Base-by-base conservation (phyloP, 257 asterid genomes). In the Solanum arcanum region DNA sequence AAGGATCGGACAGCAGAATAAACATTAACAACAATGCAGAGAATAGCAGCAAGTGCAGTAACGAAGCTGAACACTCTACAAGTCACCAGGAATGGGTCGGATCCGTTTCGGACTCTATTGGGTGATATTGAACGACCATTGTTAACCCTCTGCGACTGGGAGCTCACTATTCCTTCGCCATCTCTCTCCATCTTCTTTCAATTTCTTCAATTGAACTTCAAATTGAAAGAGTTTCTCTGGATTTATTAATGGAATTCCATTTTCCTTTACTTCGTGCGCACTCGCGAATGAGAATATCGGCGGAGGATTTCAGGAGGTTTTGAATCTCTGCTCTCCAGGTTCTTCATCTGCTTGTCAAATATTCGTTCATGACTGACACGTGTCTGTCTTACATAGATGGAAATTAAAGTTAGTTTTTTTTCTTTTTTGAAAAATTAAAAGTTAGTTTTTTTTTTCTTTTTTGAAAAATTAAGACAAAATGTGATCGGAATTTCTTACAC, bases 1-100 rank as follows among this genome's bases (percentile, higher is more conserved):
- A 95, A 97, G 69, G 99, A 97, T 81, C 92, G 92, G 86, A 94
- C 92, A 76, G 99, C 99, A n/a, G 98, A 91, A 91, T 94, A 91
- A 64, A 95, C 90, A 89, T 97, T 97, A 42, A 95, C 98, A 23
- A 90, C 94, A 89, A 95, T 93, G 93, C 99, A 95, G 83, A 97
- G 94, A 76, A 95, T 89, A 56, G 95, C 96, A 44, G 98, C 94
- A 59, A 93, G 10, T 9, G 97, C 87, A 74, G 99, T 97, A 66
- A 95, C 39, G 88, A 97, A 44, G 89, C 96, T 91, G 94, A 97
- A 95, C 86, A 90, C 70, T 81, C 98, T 89, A 80, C 99, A 97
- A 27, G 93, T 49, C 49, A 94, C 90, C 89, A 97, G 60, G 87
- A 97, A 92, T 0, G 92, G 23, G 78, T 97, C 98, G 78, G 92